Percentiles rank a stretch among this genome's conserved stretches.
These are phyloP conservation scores for Globisporangium cylindrosporum DNA, from an alignment of 352 stramenopile species.

Conservation along the genomic window DNA sequence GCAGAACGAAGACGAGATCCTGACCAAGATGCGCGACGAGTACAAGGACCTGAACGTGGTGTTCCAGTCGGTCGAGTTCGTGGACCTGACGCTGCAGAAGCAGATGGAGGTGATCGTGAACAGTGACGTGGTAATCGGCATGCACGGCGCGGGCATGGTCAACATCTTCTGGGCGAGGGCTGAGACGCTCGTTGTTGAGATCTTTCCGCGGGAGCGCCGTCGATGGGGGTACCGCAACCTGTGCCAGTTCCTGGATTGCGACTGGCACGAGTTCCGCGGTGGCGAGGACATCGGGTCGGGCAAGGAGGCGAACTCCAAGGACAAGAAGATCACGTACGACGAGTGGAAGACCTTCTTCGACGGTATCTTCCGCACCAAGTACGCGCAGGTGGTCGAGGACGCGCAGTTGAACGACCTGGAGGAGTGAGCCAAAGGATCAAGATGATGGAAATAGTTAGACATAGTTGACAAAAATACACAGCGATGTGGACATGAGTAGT, in stretches of 20 bases:
- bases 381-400: conserved; percentile 15
- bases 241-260: conserved; percentile 66
- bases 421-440: conserved; percentile 12
- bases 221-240: conserved; percentile 79
- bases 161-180: conserved; percentile 69
- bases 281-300: conserved; percentile 28
- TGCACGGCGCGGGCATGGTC: conserved; percentile 79
- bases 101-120: conserved; percentile 65
- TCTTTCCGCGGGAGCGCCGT: conserved; percentile 52
- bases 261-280: conserved; percentile 55
- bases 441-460: neutral
- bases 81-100: conserved; percentile 42
- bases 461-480: neutral
- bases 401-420: conserved; percentile 1
- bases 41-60: conserved; percentile 35
- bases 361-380: conserved; percentile 33
- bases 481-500: neutral
- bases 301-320: conserved; percentile 42
- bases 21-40: conserved; percentile 35
- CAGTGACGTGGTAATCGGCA: conserved; percentile 78
- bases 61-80: conserved; percentile 69
- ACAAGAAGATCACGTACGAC: conserved; percentile 48
- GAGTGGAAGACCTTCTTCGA: conserved; percentile 61
- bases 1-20: conserved; percentile 60
- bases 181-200: conserved; percentile 60